Evolutionary conservation across 208 protist species (phyloP), one percentile per base, ranked within the genome.

Genomic region (Acanthamoeba healyi): DNA sequence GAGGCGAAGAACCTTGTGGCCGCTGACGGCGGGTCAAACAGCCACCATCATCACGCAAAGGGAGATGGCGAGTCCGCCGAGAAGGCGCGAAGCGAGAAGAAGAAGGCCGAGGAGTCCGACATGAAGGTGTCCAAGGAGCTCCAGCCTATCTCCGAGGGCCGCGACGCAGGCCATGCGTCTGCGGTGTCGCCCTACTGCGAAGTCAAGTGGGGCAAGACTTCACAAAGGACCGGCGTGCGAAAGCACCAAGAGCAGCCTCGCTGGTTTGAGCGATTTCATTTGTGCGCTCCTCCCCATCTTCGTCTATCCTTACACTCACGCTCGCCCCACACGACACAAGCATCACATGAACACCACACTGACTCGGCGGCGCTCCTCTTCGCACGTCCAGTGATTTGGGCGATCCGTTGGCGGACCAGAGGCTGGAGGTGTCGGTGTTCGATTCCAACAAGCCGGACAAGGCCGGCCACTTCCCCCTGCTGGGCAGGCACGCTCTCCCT

Each of bases 181-280:
- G 65, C 15, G 72, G 17, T n/a, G 79, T 87, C 49, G 42, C 34
- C 32, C 49, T 54, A 87, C 79, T 87, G 79, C 79, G 79, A 87
- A 24, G 49, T 87, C 42, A 51, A 36, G 51, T 87, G 51, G 51
- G 79, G 79, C 79, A 63, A 65, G 79, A 14, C 49, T 7, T 9
- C 44, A 15, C 79, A 63, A 29, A 51, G 49, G 79, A 87, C 79
- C 79, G n/a, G 29, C 79, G 79, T 24, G 29, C 79, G 29, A 7
- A 63, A 36, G 79, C 9, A 15, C 32, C n/a, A 29, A 4, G 79
- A 34, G 29, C 79, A 58, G 49, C 51, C 44, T 0, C n/a, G 40
- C 40, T 87, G 79, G 79, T 87, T 63, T 17, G 79, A 87, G 51
- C 79, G 79, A 40, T 87, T 87, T 36, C 79, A 87, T 63, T 87